A percentile compares a stretch with the other conserved stretches of the same genome.
phyloP scores from a whole-genome alignment of 257 asterid genomes.

The Thymus mandschuricus region DNA sequence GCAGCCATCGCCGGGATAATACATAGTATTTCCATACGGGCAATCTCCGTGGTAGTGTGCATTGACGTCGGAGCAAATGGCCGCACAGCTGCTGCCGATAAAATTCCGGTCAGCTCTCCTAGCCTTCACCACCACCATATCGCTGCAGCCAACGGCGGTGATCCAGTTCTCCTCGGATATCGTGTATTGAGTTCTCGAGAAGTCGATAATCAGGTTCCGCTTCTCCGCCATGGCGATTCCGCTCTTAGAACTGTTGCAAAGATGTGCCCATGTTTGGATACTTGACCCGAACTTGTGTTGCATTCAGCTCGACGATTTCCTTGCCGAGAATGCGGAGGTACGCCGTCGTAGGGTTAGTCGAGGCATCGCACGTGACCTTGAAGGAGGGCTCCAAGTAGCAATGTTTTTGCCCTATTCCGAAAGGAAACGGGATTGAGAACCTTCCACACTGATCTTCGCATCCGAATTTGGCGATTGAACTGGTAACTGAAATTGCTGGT shows the following conservation, averaged over 20 bases:
- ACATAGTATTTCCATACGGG: neutral
- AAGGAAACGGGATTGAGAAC: neutral
- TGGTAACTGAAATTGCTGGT: neutral
- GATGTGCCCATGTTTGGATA: constrained; percentile 7
- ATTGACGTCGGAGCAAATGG: neutral
- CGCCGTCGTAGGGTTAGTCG: constrained; percentile 13
- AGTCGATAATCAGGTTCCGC: neutral
- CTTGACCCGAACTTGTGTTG: neutral
- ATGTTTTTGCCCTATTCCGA: neutral
- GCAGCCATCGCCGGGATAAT: too few relatives aligned
- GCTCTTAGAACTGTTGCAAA: neutral
- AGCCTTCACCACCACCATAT: constrained; percentile 11
- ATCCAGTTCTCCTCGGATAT: constrained; percentile 27
- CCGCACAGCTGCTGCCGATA: constrained; percentile 16
- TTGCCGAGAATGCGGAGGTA: neutral
- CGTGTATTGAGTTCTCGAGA: constrained; percentile 12
- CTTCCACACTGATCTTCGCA: constrained; percentile 13
- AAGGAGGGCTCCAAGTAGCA: neutral
- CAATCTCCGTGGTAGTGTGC: neutral
- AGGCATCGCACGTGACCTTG: neutral
- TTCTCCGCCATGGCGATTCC: neutral
- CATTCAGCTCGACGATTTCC: neutral
- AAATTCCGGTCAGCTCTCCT: neutral
- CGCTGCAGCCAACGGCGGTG: constrained; percentile 24
- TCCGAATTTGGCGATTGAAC: neutral